phyloP scores from a whole-genome alignment of 768 basidiomycete genomes.

The Tricholomella constricta region DNA sequence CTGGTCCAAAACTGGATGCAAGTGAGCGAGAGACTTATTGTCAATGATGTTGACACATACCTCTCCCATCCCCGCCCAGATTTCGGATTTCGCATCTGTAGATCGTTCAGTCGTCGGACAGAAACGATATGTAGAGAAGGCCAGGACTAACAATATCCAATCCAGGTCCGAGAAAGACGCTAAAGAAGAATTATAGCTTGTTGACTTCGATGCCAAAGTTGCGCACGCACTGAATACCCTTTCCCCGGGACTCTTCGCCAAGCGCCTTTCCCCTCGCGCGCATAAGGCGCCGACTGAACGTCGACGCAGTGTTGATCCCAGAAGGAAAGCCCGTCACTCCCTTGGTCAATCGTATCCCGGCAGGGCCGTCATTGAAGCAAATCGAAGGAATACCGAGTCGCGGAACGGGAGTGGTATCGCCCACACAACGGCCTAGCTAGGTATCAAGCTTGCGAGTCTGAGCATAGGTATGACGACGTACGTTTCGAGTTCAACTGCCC shows the following conservation, averaged over 20 bases:
- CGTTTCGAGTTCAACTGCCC: conserved; percentile 43
- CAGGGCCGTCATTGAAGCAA: conserved; percentile 52
- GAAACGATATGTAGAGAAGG: background rate
- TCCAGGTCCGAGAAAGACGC: conserved; percentile 52
- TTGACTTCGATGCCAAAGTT: background rate
- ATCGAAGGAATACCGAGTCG: conserved; percentile 46
- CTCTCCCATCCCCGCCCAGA: conserved; percentile 53
- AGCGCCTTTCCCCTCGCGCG: conserved; percentile 61
- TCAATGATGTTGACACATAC: conserved; percentile 17
- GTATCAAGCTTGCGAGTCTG: background rate
- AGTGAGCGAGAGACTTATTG: background rate
- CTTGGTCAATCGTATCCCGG: conserved; percentile 43
- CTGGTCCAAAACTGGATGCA: conserved; percentile 47
- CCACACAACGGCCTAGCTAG: conserved; percentile 45
- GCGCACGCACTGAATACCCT: conserved; percentile 52
- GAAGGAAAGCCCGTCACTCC: conserved; percentile 57
- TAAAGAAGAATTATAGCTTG: conserved; percentile 8
- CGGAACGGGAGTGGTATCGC: conserved; percentile 44
- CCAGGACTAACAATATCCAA: conserved; percentile 47
- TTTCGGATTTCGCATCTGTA: conserved; percentile 55
- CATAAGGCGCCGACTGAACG: conserved; percentile 64
- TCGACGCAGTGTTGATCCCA: conserved; percentile 53
- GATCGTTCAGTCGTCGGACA: background rate
- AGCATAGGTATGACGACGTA: conserved; percentile 16
- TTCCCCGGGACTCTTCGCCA: conserved; percentile 67